Evolutionary conservation across 2,329 filamentous ascomycete genomes (phyloP).

Genomic region (Cladosporium sp.): DNA sequence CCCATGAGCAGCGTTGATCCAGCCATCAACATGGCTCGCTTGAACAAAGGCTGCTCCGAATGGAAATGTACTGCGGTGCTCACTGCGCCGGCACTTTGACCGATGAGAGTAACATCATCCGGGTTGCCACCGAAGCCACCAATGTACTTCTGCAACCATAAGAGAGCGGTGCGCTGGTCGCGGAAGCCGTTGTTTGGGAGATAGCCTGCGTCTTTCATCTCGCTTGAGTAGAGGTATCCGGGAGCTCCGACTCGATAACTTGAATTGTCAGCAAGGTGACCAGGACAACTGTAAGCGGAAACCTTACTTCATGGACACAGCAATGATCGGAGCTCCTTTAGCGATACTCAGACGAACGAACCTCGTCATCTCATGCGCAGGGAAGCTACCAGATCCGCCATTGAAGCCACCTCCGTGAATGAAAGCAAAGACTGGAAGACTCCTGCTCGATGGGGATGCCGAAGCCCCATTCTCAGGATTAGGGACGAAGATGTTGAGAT

Average conservation of each 20-base stretch:
- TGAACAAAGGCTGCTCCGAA: constrained; percentile 38
- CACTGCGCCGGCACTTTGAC: constrained; percentile 48
- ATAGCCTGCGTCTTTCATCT: constrained; percentile 22
- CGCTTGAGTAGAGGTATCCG: constrained; percentile 35
- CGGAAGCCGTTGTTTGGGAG: constrained; percentile 23
- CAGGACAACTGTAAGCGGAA: not conserved
- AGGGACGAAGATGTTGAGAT: constrained; percentile 50
- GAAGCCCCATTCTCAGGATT: not conserved
- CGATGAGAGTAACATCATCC: constrained; percentile 38
- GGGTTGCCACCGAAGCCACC: constrained; percentile 36
- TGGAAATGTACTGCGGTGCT: constrained; percentile 27
- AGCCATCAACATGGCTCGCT: constrained; percentile 39
- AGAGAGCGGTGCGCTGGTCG: constrained; percentile 33
- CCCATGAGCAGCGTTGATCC: constrained; percentile 40
- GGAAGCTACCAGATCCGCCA: constrained; percentile 50
- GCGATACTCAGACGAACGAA: constrained; percentile 44
- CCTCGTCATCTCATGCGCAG: constrained; percentile 46
- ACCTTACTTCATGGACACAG: constrained; percentile 31
- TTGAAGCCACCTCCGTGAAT: constrained; percentile 52
- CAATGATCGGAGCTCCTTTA: constrained; percentile 44
- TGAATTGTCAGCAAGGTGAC: not conserved
- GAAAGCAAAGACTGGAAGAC: constrained; percentile 50
- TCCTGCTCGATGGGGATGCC: constrained; percentile 20
- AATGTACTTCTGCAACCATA: constrained; percentile 36
- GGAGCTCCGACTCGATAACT: constrained; percentile 45